Conservation (phyloP, 2,329 filamentous ascomycete species). For the Colletotrichum phormii region DNA sequence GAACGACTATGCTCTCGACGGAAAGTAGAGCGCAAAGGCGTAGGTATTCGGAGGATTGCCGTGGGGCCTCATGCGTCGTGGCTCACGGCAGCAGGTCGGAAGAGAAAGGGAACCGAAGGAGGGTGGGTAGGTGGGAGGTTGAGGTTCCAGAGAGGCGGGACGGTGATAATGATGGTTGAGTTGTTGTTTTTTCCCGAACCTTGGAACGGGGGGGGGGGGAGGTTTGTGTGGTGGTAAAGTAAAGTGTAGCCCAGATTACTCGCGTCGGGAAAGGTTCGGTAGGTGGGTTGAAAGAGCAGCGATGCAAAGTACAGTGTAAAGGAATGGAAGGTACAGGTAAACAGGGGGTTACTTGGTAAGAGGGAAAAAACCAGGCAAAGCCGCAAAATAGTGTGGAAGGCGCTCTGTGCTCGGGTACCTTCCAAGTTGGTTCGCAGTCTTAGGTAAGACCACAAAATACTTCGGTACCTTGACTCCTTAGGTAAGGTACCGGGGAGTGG, state of each 20-base stretch:
- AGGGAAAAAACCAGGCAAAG: not conserved
- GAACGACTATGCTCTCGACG: slow-evolving; percentile 33
- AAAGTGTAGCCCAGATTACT: slow-evolving; percentile 11
- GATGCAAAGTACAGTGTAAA: not conserved
- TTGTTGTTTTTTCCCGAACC: slow-evolving; percentile 22
- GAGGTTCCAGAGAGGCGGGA: not conserved
- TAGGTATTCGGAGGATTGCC: slow-evolving; percentile 16
- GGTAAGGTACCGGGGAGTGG: not conserved
- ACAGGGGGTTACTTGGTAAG: not conserved
- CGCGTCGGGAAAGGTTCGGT: slow-evolving; percentile 23
- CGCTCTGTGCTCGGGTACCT: not conserved
- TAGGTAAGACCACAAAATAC: not conserved
- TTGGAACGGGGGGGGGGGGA: slow-evolving; percentile 7
- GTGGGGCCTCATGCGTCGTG: slow-evolving; percentile 32
- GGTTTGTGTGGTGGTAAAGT: slow-evolving; percentile 13
- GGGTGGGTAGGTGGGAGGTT: slow-evolving; percentile 1
- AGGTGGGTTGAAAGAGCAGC: slow-evolving; percentile 1
- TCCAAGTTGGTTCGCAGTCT: not conserved
- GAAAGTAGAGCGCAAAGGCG: slow-evolving; percentile 29
- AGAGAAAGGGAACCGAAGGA: slow-evolving; percentile 1
- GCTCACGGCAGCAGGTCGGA: not conserved
- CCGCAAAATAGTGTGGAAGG: slow-evolving; percentile 6
- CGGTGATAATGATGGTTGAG: slow-evolving; percentile 18
- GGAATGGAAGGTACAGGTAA: not conserved
- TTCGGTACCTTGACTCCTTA: not conserved